phyloP scores from a whole-genome alignment of 768 basidiomycete genomes.

The Tricholoma matsutake region DNA sequence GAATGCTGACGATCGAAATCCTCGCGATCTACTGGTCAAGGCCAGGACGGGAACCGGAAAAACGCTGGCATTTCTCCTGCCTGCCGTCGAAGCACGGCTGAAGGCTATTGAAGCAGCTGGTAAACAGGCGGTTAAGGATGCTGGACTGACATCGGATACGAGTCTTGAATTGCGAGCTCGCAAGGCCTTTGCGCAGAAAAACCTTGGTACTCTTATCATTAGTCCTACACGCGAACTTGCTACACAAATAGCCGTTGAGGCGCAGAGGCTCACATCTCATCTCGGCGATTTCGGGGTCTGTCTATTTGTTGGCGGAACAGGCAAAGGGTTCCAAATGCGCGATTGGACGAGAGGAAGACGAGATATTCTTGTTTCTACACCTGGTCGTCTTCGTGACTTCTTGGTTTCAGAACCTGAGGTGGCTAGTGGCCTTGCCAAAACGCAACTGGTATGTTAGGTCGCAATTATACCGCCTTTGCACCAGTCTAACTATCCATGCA shows the following conservation, averaged over 20 bases:
- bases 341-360: conserved; percentile 61
- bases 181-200: conserved; percentile 37
- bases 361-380: conserved; percentile 87
- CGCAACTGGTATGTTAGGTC: conserved; percentile 51
- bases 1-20: conserved; percentile 18
- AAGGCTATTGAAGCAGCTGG: conserved; percentile 49
- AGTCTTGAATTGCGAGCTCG: conserved; percentile 28
- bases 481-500: conserved; percentile 24
- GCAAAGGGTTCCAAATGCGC: conserved; percentile 61
- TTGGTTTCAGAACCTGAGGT: conserved; percentile 58
- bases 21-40: conserved; percentile 79
- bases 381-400: conserved; percentile 81
- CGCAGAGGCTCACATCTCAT: conserved; percentile 58
- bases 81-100: conserved; percentile 77
- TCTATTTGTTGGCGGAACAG: conserved; percentile 75
- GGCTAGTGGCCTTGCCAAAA: conserved; percentile 45
- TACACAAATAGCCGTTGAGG: conserved; percentile 86
- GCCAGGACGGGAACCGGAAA: conserved; percentile 91
- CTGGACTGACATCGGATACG: conserved; percentile 35
- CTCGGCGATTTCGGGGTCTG: conserved; percentile 66
- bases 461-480: conserved; percentile 8
- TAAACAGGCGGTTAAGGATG: conserved; percentile 37
- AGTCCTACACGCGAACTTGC: conserved; percentile 90
- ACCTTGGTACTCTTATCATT: conserved; percentile 76
- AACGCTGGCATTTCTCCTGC: conserved; percentile 84